Conservation (phyloP, 192 early-diverging fungal species). For the Coemansia asiatica region DNA sequence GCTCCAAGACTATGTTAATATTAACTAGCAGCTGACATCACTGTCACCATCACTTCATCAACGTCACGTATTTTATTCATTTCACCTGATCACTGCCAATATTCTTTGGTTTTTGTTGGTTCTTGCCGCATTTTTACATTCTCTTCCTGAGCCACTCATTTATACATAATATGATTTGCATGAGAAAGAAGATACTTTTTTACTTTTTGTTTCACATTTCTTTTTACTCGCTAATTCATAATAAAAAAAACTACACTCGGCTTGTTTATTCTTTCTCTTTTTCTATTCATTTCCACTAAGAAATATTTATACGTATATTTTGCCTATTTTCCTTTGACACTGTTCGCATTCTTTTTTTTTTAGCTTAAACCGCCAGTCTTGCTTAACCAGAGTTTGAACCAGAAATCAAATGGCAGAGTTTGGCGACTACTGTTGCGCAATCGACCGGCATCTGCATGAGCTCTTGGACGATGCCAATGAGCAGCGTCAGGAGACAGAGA, state of each 20-base stretch:
- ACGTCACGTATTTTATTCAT: not conserved
- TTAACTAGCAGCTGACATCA: not conserved
- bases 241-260: not conserved
- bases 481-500: slow-evolving; percentile 28
- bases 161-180: no score
- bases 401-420: slow-evolving; percentile 26
- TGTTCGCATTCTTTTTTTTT: not conserved
- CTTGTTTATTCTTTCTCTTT: not conserved
- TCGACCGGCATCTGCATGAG: slow-evolving; percentile 51
- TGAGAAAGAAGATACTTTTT: not conserved
- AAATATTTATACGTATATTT: no score
- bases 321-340: not conserved
- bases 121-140: not conserved
- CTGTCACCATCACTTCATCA: not conserved
- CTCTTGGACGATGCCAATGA: slow-evolving; percentile 47
- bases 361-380: not conserved
- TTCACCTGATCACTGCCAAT: not conserved
- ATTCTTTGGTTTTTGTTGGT: not conserved
- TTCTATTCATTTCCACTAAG: not conserved
- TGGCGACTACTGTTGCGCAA: slow-evolving; percentile 53
- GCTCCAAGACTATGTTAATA: no score
- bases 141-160: not conserved
- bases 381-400: no score
- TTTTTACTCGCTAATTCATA: not conserved
- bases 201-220: not conserved